A percentile compares a stretch with the other conserved stretches of the same genome.
Conservation (phyloP, 73 alveolate species). For the Breviolum minutum region DNA sequence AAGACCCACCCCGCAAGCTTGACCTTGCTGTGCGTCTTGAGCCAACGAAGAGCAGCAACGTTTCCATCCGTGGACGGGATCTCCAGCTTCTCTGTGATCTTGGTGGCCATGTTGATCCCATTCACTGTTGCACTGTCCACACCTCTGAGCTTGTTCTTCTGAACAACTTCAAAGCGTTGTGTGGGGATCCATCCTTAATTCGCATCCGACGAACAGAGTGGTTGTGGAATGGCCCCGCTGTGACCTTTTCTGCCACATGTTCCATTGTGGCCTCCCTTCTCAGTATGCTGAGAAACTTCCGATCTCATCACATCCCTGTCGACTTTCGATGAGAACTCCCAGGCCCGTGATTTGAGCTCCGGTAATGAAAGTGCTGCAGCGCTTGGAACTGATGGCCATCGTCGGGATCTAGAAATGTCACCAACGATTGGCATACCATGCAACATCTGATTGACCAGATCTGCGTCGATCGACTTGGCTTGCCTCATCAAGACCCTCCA, state of each 20-base stretch:
- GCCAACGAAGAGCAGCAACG: background rate
- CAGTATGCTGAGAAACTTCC: background rate
- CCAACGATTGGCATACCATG: constrained; percentile 6
- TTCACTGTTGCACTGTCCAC: no score
- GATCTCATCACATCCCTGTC: background rate
- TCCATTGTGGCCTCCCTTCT: background rate
- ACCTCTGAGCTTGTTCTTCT: no score
- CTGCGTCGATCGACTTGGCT: background rate
- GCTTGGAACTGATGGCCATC: background rate
- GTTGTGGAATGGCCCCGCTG: constrained; percentile 5
- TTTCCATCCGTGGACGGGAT: constrained; percentile 40
- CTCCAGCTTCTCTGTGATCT: no score
- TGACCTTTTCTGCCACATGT: background rate
- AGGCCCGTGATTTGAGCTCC: background rate
- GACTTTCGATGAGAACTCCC: constrained; percentile 16
- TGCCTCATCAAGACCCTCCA: background rate
- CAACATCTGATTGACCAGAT: background rate
- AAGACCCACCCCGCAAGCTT: no score
- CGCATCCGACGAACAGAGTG: background rate
- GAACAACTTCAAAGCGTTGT: no score
- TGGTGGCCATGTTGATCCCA: no score
- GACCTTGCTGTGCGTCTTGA: background rate
- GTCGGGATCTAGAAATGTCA: background rate
- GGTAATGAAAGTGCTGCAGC: no score
- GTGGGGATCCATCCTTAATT: background rate